These are phyloP conservation scores for Bonia amplexicaulis DNA, from an alignment of 176 grass and related monocot species.

Conservation along the genomic window DNA sequence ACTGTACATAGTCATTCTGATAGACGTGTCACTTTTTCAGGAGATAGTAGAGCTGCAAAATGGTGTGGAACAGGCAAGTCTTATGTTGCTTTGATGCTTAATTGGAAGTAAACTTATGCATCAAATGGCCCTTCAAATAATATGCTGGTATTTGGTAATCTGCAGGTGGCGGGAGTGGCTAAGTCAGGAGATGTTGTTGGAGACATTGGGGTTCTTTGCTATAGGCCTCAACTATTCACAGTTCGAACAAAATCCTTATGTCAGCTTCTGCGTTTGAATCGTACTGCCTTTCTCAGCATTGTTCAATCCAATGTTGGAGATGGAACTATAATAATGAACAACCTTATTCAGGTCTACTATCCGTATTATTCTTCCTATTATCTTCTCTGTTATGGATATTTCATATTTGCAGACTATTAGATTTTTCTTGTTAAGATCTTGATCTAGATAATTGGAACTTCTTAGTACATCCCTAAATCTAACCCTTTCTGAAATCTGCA, in stretches of 20 bases:
- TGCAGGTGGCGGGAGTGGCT: slow-evolving; percentile 47
- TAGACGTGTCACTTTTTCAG: slow-evolving; percentile 45
- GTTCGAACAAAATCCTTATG: slow-evolving; percentile 88
- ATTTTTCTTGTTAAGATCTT: neutral
- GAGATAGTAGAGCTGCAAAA: slow-evolving; percentile 61
- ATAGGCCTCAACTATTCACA: slow-evolving; percentile 87
- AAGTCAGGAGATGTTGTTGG: slow-evolving; percentile 80
- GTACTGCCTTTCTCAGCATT: slow-evolving; percentile 69
- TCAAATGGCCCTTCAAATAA: slow-evolving; percentile 26
- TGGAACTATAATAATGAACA: slow-evolving; percentile 92
- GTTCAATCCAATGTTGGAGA: slow-evolving; percentile 93
- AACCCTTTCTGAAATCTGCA: neutral
- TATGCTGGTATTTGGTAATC: slow-evolving; percentile 18
- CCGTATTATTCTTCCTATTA: neutral
- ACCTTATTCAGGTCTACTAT: slow-evolving; percentile 68
- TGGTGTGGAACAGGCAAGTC: slow-evolving; percentile 55
- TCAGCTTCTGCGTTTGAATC: slow-evolving; percentile 84
- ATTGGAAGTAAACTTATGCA: slow-evolving; percentile 9
- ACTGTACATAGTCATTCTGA: slow-evolving; percentile 25
- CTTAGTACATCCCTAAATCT: neutral
- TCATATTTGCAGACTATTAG: neutral
- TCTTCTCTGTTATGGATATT: neutral
- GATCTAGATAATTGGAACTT: neutral
- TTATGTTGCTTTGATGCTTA: slow-evolving; percentile 11
- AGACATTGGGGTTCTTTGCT: slow-evolving; percentile 95